Base-by-base conservation (phyloP, 2,329 filamentous ascomycete genomes). In the Dactylellina cionopaga region DNA sequence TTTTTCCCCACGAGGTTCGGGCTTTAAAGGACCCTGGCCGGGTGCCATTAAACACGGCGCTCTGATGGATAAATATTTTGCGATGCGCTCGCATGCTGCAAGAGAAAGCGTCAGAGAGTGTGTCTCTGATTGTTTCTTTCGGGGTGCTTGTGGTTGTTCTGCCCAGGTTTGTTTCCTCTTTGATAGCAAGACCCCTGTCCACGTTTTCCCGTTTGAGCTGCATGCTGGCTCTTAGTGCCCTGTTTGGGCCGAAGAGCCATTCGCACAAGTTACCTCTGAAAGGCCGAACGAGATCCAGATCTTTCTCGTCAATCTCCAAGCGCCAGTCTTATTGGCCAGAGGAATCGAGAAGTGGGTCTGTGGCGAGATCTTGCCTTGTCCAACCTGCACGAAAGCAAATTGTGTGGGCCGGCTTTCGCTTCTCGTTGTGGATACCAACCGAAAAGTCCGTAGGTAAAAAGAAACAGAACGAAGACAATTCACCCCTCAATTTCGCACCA, bases 241-340 rank as follows among this genome's bases (percentile, higher is more conserved):
- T 71, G 56, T 63, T 71, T 64, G 56, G 66, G 58, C 44, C 58
- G 55, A 60, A 63, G 65, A 62, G 54, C 27, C 56, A 62, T 35
- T 62, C 56, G 56, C 49, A 69, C 46, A 66, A 27, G 44, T 69
- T 49, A 55, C 54, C 46, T 69, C 35, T 52, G 35, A 63, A 70
- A 70, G 56, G 66, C 66, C 66, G 58, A 64, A 70, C 49, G 47
- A 71, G 66, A 71, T 71, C 66, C 66, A 71, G 66, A 71, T 71
- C 66, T 63, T 71, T 71, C 66, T 71, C 66, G 66, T 71, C 66
- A 71, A 71, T 71, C 66, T 71, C 65, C 66, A 71, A 71, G 66
- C 66, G 66, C 66, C 51, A 6, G 39, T 39, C 31, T 31, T 39
- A 71, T 71, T 71, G 66, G 66, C 31, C 15, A 33, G 51, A 62